Percentiles rank a stretch among this genome's conserved stretches.
Evolutionary conservation across 805 yeast genomes (phyloP).

Genomic region (Yueomyces sp.): DNA sequence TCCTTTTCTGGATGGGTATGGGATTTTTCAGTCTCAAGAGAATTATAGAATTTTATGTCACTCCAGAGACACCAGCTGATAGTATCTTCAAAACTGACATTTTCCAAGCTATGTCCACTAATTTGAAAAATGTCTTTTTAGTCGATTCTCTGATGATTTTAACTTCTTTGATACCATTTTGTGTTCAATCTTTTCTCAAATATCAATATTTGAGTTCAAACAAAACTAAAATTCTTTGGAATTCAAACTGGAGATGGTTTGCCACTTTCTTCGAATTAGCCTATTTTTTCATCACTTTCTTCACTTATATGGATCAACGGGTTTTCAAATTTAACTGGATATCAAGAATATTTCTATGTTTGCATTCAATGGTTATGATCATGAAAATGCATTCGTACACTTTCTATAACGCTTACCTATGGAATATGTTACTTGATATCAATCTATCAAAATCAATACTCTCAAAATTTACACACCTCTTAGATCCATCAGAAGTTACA

Average conservation of each 20-base stretch:
- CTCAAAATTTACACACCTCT: background rate
- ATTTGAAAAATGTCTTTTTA: conserved; percentile 48
- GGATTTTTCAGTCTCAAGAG: conserved; percentile 42
- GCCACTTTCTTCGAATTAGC: conserved; percentile 42
- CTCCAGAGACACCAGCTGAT: conserved; percentile 26
- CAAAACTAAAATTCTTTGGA: conserved; percentile 42
- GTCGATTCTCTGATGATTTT: conserved; percentile 68
- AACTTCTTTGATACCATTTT: conserved; percentile 44
- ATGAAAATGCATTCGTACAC: conserved; percentile 95
- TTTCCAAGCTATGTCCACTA: conserved; percentile 41
- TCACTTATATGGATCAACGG: conserved; percentile 11
- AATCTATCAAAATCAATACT: background rate
- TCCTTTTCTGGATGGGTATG: conserved; percentile 63
- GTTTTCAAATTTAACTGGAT: conserved; percentile 54
- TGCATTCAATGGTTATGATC: conserved; percentile 73
- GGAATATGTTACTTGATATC: conserved; percentile 31
- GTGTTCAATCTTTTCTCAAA: conserved; percentile 43
- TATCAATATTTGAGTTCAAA: conserved; percentile 1
- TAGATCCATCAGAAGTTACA: background rate
- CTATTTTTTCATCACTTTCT: conserved; percentile 35
- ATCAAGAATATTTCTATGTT: conserved; percentile 66
- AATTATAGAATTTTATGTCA: conserved; percentile 37
- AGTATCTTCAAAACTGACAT: conserved; percentile 31
- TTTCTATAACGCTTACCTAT: conserved; percentile 80
- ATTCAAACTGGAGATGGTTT: conserved; percentile 42